These are phyloP conservation scores for Hanseniaspora meyeri DNA, from an alignment of 805 yeast species.

Conservation along the genomic window DNA sequence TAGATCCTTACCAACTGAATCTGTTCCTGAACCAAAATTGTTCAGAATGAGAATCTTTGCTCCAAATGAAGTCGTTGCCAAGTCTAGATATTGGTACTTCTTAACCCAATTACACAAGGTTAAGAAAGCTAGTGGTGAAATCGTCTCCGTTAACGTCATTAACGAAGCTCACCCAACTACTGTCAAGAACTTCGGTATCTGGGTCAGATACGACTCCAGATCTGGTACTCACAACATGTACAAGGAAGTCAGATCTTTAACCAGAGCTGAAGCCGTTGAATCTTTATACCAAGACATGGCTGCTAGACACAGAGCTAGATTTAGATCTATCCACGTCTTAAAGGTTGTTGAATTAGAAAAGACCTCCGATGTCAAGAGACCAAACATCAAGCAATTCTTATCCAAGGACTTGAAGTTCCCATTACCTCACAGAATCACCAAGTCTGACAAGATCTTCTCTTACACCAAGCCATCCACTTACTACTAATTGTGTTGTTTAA, in stretches of 20 bases:
- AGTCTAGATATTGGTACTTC: conserved; percentile 99
- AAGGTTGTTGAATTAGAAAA: conserved; percentile 98
- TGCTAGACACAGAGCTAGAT: conserved; percentile 99
- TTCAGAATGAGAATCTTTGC: conserved; percentile 99
- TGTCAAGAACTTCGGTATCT: conserved; percentile 99
- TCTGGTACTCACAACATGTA: conserved; percentile 99
- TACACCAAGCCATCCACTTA: conserved; percentile 92
- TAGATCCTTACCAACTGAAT: conserved; percentile 98
- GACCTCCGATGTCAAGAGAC: conserved; percentile 97
- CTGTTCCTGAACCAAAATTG: conserved; percentile 98
- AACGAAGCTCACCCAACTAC: conserved; percentile 94
- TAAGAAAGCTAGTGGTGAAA: conserved; percentile 99
- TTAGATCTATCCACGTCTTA: conserved; percentile 97
- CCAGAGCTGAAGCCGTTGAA: conserved; percentile 98
- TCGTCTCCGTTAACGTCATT: conserved; percentile 83
- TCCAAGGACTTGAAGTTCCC: conserved; percentile 97
- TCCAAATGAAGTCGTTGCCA: conserved; percentile 96
- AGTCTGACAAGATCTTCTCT: conserved; percentile 77
- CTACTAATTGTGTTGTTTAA: conserved; percentile 46
- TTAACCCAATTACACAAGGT: conserved; percentile 98
- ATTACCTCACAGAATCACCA: conserved; percentile 97
- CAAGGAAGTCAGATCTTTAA: conserved; percentile 99
- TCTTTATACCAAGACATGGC: conserved; percentile 99
- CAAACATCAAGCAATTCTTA: conserved; percentile 94
- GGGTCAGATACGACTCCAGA: conserved; percentile 99